Conservation (phyloP, 352 stramenopile genomes). For the Pythium folliculosum region DNA sequence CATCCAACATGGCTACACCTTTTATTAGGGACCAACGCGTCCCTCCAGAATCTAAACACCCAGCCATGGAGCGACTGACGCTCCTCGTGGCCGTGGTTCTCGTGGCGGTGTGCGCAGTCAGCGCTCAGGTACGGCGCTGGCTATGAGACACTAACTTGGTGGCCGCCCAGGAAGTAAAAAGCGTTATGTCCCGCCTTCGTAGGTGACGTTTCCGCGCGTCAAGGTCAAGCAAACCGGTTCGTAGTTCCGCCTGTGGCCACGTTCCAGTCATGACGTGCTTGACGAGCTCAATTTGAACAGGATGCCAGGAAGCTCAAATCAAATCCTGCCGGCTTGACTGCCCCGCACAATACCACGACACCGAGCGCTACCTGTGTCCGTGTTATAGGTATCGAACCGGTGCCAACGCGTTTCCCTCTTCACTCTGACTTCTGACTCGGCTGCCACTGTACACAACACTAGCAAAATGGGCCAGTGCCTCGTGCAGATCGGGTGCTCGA, state of each 20-base stretch:
- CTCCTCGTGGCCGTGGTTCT: neutral
- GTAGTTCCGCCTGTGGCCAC: neutral
- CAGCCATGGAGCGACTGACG: neutral
- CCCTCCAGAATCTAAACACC: neutral
- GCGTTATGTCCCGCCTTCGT: no score
- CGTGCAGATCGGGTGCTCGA: slow-evolving; percentile 60
- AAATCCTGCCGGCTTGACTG: slow-evolving; percentile 54
- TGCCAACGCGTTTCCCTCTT: neutral
- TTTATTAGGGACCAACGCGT: neutral
- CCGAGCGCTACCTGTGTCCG: slow-evolving; percentile 52
- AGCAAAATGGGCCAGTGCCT: slow-evolving; percentile 72
- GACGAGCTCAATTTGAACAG: slow-evolving; percentile 21
- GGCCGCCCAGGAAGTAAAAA: neutral
- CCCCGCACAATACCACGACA: slow-evolving; percentile 58
- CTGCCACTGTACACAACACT: neutral
- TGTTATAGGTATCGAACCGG: slow-evolving; percentile 62
- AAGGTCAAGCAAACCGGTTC: slow-evolving; percentile 7
- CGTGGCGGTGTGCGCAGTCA: neutral
- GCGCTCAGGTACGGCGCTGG: slow-evolving; percentile 13
- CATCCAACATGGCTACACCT: neutral
- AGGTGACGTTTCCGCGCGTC: slow-evolving; percentile 16
- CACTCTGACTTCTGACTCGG: neutral
- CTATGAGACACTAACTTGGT: neutral
- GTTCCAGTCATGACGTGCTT: neutral
- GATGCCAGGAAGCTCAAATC: slow-evolving; percentile 48